Evolutionary conservation across 805 yeast genomes (phyloP), one percentile per base, ranked within the genome.

Genomic region (Sugiyamaella qingdaonensis): DNA sequence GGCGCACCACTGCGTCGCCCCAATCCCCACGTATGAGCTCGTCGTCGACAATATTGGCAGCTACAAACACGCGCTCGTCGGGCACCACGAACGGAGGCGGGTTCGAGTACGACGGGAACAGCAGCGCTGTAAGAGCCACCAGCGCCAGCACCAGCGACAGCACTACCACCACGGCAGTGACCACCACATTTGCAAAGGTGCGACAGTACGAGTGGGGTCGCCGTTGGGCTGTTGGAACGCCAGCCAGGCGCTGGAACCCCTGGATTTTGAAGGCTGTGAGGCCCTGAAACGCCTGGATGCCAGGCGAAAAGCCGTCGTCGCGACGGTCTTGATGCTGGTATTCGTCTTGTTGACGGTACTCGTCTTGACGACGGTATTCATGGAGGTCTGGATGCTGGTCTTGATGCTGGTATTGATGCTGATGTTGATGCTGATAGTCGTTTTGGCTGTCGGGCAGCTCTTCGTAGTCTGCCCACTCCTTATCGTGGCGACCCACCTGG

Each of bases 1-100:
- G 50, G 10, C 41, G 48, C 16, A 53, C 27, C 2, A 55, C 47
- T n/a, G 54, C 36, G 11, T 45, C 43, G 10, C 58, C 58, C 58
- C 58, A 55, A 3, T 10, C 27, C 21, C 57, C 57, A 2, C 11
- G 16, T 2, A 53, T 44, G 14, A 55, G 46, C 5, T 45, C 46
- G 36, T 47, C 58, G 39, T 55, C 47, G 34, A 47, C 35, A 14
- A 55, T 49, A 21, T 48, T 49, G 46, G 57, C 56, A 13, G 58
- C 53, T 4, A 55, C 54, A 34, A 55, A 55, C 24, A 55, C 34
- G 19, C 50, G 41, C 19, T 55, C 51, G 47, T 51, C 41, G 11
- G 24, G 48, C 36, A 27, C 46, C n/a, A 11, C 21, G 34, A 31
- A 52, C 7, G 31, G 27, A 3, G 49, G 48, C 10, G 42, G 37